These are phyloP conservation scores for Leccinum boreale DNA, from an alignment of 768 basidiomycete genomes.

Conservation along the genomic window DNA sequence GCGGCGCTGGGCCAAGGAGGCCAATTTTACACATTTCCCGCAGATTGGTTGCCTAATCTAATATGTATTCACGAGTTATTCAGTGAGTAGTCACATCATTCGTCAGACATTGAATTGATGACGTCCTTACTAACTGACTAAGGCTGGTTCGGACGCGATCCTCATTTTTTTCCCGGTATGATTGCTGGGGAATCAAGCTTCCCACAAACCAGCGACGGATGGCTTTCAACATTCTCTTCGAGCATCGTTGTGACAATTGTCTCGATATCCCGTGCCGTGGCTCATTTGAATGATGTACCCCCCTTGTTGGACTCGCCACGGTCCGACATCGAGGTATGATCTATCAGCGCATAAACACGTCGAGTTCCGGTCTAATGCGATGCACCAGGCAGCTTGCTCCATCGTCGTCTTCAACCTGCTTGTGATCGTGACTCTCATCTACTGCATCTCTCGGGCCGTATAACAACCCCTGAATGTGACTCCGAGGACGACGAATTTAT, in stretches of 20 bases:
- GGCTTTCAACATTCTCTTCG: conserved; percentile 12
- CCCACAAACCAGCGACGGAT: conserved; percentile 11
- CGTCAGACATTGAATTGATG: not conserved
- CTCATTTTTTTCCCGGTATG: conserved; percentile 10
- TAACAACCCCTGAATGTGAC: not conserved
- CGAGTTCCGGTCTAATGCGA: not conserved
- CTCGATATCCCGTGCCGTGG: conserved; percentile 10
- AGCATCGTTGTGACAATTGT: conserved; percentile 7
- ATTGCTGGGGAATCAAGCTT: conserved; percentile 9
- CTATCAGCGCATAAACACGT: not conserved
- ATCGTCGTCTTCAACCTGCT: conserved; percentile 20
- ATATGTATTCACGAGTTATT: not conserved
- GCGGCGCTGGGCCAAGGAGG: not conserved
- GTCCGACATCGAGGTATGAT: conserved; percentile 14
- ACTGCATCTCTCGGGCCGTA: conserved; percentile 7
- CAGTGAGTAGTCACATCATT: not conserved
- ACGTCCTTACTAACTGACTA: conserved; percentile 13
- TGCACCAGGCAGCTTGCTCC: conserved; percentile 9
- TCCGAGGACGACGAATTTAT: not conserved
- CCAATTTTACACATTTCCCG: not conserved
- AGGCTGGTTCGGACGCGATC: conserved; percentile 16
- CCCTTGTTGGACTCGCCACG: conserved; percentile 6
- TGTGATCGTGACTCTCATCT: conserved; percentile 14
- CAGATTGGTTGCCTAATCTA: not conserved
- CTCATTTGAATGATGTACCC: conserved; percentile 4